A percentile compares a stretch with the other conserved stretches of the same genome.
phyloP scores from a whole-genome alignment of 495 filamentous ascomycete genomes.

The Neurospora tetraspora region DNA sequence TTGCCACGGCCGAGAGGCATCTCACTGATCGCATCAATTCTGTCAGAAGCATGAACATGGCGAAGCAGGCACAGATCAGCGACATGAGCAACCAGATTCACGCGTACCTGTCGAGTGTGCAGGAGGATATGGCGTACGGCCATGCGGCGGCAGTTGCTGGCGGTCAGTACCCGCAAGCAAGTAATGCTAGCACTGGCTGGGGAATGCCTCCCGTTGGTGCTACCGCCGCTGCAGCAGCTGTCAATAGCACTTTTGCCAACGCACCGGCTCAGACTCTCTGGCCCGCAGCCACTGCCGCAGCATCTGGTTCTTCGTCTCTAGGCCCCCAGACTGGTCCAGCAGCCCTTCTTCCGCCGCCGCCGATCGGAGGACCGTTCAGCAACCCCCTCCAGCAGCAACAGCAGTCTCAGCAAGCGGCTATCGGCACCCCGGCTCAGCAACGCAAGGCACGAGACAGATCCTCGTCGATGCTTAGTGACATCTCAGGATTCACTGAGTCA shows the following conservation, averaged over 20 bases:
- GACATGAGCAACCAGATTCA: constrained; percentile 30
- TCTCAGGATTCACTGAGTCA: constrained; percentile 56
- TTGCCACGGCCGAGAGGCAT: constrained; percentile 44
- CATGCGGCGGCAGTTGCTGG: constrained; percentile 11
- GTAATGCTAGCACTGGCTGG: constrained; percentile 4
- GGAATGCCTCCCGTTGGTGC: constrained; percentile 3
- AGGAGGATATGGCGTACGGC: constrained; percentile 19
- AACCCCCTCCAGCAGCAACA: constrained; percentile 9
- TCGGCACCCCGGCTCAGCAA: constrained; percentile 13
- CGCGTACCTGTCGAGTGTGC: constrained; percentile 29
- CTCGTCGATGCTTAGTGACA: constrained; percentile 57
- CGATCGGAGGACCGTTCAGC: constrained; percentile 11
- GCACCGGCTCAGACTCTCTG: constrained; percentile 13
- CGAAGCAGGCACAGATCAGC: constrained; percentile 31
- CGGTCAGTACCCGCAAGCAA: background rate
- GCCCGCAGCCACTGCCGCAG: constrained; percentile 17
- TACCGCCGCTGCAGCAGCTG: background rate
- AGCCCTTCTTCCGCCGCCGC: constrained; percentile 11
- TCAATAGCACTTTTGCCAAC: background rate
- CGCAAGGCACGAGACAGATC: constrained; percentile 44
- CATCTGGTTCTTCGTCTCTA: constrained; percentile 3
- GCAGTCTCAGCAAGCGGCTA: background rate
- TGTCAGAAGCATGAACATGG: constrained; percentile 26
- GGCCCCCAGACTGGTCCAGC: background rate
- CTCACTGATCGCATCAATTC: constrained; percentile 27